Evolutionary conservation across 345 rosid genomes (phyloP).

Genomic region (Brassica cretica): DNA sequence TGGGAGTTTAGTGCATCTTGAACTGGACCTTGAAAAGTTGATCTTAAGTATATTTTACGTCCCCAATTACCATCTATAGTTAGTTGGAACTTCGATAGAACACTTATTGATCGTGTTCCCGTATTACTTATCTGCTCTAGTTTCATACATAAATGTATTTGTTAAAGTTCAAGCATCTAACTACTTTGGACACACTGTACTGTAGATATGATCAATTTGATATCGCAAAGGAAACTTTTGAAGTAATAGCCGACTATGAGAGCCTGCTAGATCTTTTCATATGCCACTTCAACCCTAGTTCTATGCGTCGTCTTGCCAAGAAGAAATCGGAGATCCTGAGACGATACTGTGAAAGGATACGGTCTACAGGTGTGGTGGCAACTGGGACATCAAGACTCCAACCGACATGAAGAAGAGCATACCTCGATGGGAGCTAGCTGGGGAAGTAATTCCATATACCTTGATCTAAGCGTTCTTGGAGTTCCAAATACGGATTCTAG

Average conservation of each 20-base stretch:
- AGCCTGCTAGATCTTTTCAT: slow-evolving; percentile 93
- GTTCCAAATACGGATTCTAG: slow-evolving; percentile 70
- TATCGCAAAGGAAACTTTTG: slow-evolving; percentile 94
- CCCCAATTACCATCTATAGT: background rate
- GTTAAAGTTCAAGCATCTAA: slow-evolving; percentile 18
- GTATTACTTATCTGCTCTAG: background rate
- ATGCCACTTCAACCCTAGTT: slow-evolving; percentile 98
- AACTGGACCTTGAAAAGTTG: slow-evolving; percentile 13
- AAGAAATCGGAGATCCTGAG: slow-evolving; percentile 86
- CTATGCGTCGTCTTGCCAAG: slow-evolving; percentile 97
- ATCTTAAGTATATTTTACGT: background rate
- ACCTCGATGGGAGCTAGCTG: slow-evolving; percentile 96
- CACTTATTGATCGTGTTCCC: background rate
- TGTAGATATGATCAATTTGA: slow-evolving; percentile 97
- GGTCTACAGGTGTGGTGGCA: slow-evolving; percentile 98
- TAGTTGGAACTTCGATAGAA: background rate
- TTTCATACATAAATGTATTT: background rate
- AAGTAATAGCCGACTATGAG: slow-evolving; percentile 91
- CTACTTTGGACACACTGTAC: slow-evolving; percentile 8
- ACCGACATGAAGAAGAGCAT: slow-evolving; percentile 65
- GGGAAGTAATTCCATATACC: slow-evolving; percentile 98
- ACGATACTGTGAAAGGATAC: slow-evolving; percentile 89
- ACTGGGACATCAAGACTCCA: slow-evolving; percentile 98
- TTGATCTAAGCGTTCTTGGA: slow-evolving; percentile 92
- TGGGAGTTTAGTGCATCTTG: slow-evolving; percentile 12